Evolutionary conservation across 2,329 filamentous ascomycete genomes (phyloP).

Genomic region (Ascochyta viciae-villosae): DNA sequence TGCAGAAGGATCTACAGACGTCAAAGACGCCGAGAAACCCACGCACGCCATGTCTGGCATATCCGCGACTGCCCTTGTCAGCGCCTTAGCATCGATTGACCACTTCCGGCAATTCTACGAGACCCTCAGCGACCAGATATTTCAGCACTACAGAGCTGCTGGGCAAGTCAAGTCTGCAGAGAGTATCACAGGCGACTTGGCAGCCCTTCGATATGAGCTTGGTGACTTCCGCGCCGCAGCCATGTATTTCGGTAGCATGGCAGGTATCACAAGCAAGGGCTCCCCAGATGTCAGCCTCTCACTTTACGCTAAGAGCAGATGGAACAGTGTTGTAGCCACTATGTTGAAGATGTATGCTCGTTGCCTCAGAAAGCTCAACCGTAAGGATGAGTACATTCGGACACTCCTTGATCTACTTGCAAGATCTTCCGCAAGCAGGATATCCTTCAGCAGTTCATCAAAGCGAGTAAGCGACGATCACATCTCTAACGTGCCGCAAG

Average conservation of each 20-base stretch:
- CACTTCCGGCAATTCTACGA: conserved; percentile 53
- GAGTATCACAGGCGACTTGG: conserved; percentile 81
- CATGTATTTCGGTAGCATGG: conserved; percentile 78
- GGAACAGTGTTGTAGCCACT: conserved; percentile 79
- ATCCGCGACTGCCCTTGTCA: conserved; percentile 37
- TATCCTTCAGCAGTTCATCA: conserved; percentile 32
- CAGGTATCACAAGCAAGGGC: conserved; percentile 54
- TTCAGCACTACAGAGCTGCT: conserved; percentile 82
- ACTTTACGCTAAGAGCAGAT: conserved; percentile 78
- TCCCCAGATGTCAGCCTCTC: conserved; percentile 12
- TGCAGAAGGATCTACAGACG: background rate
- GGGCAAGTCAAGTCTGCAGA: conserved; percentile 80
- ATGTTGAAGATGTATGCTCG: conserved; percentile 86
- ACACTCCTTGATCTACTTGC: conserved; percentile 76
- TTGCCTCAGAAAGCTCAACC: conserved; percentile 79
- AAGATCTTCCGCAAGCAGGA: conserved; percentile 61
- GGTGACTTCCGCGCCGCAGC: conserved; percentile 77
- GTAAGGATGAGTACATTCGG: conserved; percentile 79
- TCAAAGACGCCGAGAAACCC: conserved; percentile 8
- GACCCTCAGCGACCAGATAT: conserved; percentile 81
- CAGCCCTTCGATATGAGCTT: conserved; percentile 79
- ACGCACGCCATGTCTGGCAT: conserved; percentile 36
- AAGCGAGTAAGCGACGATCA: conserved; percentile 23
- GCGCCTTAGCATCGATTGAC: conserved; percentile 45
- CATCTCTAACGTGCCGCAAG: conserved; percentile 16